phyloP scores from a whole-genome alignment of 352 stramenopile species.

The Pythium chondricola region DNA sequence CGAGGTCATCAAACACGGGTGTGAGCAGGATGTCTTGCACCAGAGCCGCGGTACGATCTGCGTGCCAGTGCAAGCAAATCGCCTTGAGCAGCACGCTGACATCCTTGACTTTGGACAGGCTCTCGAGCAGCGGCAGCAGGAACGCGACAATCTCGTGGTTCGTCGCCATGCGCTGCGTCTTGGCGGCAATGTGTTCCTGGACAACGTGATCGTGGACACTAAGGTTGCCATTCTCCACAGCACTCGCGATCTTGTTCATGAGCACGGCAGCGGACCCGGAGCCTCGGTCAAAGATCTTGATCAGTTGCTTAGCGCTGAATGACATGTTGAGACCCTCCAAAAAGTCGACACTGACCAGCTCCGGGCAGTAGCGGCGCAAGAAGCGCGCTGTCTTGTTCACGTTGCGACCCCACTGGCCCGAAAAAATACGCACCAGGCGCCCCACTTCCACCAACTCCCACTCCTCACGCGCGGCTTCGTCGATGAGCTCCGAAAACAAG shows the following conservation, averaged over 20 bases:
- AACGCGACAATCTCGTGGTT: slow-evolving; percentile 66
- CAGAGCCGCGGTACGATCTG: slow-evolving; percentile 42
- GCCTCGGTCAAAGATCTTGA: slow-evolving; percentile 64
- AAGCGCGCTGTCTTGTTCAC: slow-evolving; percentile 57
- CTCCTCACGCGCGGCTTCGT: slow-evolving; percentile 59
- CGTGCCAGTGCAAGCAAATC: slow-evolving; percentile 59
- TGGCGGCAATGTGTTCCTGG: slow-evolving; percentile 21
- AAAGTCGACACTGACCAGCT: slow-evolving; percentile 84
- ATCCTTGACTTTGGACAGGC: slow-evolving; percentile 62
- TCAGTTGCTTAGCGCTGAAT: slow-evolving; percentile 42
- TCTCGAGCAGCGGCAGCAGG: slow-evolving; percentile 63
- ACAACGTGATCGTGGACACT: slow-evolving; percentile 42
- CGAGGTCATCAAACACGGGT: slow-evolving; percentile 73
- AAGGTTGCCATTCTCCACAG: slow-evolving; percentile 66
- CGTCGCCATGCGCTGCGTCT: slow-evolving; percentile 25
- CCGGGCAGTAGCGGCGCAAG: slow-evolving; percentile 48
- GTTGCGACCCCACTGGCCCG: slow-evolving; percentile 45
- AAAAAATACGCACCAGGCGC: slow-evolving; percentile 75
- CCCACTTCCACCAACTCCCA: slow-evolving; percentile 81
- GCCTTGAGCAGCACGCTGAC: slow-evolving; percentile 53
- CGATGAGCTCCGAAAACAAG: slow-evolving; percentile 73
- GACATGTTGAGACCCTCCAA: slow-evolving; percentile 66
- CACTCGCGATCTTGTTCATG: slow-evolving; percentile 69
- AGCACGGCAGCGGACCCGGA: slow-evolving; percentile 51
- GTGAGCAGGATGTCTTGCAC: slow-evolving; percentile 75